Evolutionary conservation across 306 rosid genomes (phyloP).

Genomic region (Neltuma alba): DNA sequence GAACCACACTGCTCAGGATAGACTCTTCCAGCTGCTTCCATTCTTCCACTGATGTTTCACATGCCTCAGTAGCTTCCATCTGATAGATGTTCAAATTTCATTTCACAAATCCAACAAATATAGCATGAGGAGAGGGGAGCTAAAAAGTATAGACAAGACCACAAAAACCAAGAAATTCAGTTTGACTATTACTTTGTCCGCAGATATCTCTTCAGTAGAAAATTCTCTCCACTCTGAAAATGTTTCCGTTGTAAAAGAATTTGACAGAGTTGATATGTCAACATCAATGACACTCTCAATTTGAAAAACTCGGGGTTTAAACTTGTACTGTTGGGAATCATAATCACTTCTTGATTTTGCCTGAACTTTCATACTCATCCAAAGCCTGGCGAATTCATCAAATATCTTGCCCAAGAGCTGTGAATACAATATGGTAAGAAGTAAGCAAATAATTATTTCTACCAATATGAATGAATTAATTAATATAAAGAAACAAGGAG

Average conservation of each 20-base stretch:
- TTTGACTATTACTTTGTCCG: constrained; percentile 39
- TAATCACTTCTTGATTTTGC: constrained; percentile 58
- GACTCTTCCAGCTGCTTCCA: constrained; percentile 72
- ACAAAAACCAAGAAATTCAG: constrained; percentile 16
- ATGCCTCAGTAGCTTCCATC: constrained; percentile 57
- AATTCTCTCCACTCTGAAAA: constrained; percentile 75
- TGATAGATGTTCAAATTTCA: constrained; percentile 37
- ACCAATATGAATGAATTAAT: constrained; percentile 24
- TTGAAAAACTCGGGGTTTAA: constrained; percentile 70
- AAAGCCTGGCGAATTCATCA: constrained; percentile 61
- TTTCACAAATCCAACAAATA: background rate
- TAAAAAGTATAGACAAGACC: background rate
- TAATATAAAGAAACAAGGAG: constrained; percentile 4
- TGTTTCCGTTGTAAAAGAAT: constrained; percentile 45
- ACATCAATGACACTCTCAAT: constrained; percentile 74
- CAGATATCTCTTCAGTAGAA: constrained; percentile 43
- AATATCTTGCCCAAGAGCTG: constrained; percentile 77
- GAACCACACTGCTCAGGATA: constrained; percentile 52
- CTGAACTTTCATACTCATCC: constrained; percentile 64
- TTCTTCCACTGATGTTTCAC: constrained; percentile 63
- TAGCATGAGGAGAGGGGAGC: background rate
- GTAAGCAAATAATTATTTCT: constrained; percentile 31
- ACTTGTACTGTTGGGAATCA: constrained; percentile 69
- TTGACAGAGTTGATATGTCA: constrained; percentile 54
- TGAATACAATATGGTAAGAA: constrained; percentile 20